Percentiles rank a stretch among this genome's conserved stretches.
These are phyloP conservation scores for Chaetoscypha palmicola DNA, from an alignment of 2,329 filamentous ascomycete genomes.

Conservation along the genomic window DNA sequence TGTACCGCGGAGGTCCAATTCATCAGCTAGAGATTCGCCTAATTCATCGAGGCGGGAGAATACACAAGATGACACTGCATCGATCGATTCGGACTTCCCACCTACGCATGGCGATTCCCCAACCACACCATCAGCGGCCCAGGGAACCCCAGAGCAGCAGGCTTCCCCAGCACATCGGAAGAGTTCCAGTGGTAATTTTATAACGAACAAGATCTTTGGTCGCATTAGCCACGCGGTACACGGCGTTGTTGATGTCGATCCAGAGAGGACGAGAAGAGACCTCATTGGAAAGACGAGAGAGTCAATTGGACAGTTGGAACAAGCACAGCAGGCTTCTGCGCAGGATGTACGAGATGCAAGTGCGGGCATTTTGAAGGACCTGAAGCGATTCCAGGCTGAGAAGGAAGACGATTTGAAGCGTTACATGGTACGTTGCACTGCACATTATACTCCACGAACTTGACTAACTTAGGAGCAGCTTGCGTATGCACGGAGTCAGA, in stretches of 20 bases:
- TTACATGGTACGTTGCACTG: slow-evolving; percentile 78
- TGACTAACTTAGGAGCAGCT: slow-evolving; percentile 40
- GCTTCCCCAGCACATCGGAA: slow-evolving; percentile 61
- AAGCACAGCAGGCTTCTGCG: slow-evolving; percentile 80
- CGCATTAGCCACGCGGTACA: slow-evolving; percentile 93
- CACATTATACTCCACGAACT: slow-evolving; percentile 9
- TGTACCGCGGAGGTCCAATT: slow-evolving; percentile 62
- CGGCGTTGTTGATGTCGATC: slow-evolving; percentile 92
- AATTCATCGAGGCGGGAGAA: slow-evolving; percentile 42
- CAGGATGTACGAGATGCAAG: slow-evolving; percentile 93
- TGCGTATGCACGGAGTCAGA: slow-evolving; percentile 63
- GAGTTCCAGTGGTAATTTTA: slow-evolving; percentile 77
- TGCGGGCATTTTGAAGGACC: slow-evolving; percentile 75
- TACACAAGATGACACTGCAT: slow-evolving; percentile 70
- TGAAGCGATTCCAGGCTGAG: slow-evolving; percentile 87
- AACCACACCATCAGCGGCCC: slow-evolving; percentile 63
- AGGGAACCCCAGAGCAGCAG: slow-evolving; percentile 53
- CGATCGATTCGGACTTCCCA: slow-evolving; percentile 93
- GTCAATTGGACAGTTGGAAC: slow-evolving; percentile 76
- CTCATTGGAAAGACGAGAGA: slow-evolving; percentile 94
- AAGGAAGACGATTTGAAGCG: slow-evolving; percentile 90
- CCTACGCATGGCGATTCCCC: slow-evolving; percentile 72
- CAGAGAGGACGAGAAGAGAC: slow-evolving; percentile 84
- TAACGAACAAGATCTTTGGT: slow-evolving; percentile 90
- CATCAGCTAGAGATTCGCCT: slow-evolving; percentile 45